phyloP scores from a whole-genome alignment of 345 rosid species.

The Arabis hirsuta region DNA sequence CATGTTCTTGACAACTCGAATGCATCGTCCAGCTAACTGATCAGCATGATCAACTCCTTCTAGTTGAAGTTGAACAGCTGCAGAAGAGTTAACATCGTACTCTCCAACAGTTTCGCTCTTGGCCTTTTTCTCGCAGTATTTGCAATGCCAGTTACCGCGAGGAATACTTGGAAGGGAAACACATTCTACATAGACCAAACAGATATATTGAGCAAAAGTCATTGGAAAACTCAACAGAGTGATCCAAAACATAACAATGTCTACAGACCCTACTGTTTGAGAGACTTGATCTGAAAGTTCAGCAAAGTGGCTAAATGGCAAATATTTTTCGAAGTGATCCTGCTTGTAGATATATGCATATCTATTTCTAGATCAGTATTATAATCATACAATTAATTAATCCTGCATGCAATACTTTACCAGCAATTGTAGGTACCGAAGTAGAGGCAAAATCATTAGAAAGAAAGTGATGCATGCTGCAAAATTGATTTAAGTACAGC shows the following conservation, averaged over 20 bases:
- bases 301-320: slow-evolving; percentile 14
- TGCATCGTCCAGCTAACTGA: slow-evolving; percentile 81
- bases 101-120: slow-evolving; percentile 66
- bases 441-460: slow-evolving; percentile 18
- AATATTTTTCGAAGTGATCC: slow-evolving; percentile 18
- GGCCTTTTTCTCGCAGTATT: slow-evolving; percentile 71
- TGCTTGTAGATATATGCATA: slow-evolving; percentile 22
- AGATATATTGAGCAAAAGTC: slow-evolving; percentile 16
- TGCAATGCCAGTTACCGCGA: slow-evolving; percentile 89
- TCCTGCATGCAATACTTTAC: slow-evolving; percentile 15
- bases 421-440: slow-evolving; percentile 17
- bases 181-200: slow-evolving; percentile 67
- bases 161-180: slow-evolving; percentile 72
- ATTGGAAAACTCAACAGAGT: slow-evolving; percentile 18
- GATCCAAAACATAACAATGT: slow-evolving; percentile 24
- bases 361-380: slow-evolving; percentile 1
- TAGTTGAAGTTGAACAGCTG: slow-evolving; percentile 82
- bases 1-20: slow-evolving; percentile 79
- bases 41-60: slow-evolving; percentile 80
- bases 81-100: slow-evolving; percentile 72
- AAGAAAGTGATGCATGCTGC: slow-evolving; percentile 30
- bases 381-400: slow-evolving; percentile 23
- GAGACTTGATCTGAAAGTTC: slow-evolving; percentile 18
- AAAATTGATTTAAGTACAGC: slow-evolving; percentile 20
- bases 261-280: slow-evolving; percentile 27